These are phyloP conservation scores for Didymella pinodella DNA, from an alignment of 2,329 filamentous ascomycete genomes.

Conservation along the genomic window DNA sequence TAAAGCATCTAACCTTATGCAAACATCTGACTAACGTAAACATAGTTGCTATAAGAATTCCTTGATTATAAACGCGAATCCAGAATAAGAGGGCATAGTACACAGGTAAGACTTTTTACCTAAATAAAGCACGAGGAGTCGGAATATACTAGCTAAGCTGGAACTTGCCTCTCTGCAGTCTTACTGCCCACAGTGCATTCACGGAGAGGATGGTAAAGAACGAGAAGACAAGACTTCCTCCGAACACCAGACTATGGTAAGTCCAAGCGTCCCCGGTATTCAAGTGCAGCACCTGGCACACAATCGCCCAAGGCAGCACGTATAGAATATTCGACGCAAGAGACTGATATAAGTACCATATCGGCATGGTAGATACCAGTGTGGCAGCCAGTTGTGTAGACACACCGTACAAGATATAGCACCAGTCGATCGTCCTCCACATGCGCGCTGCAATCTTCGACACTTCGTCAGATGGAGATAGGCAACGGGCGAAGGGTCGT, in stretches of 20 bases:
- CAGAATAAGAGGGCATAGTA: no score
- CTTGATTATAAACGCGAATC: no score
- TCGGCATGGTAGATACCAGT: constrained; percentile 68
- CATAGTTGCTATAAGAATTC: no score
- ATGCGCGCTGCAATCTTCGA: constrained; percentile 69
- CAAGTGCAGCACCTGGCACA: constrained; percentile 53
- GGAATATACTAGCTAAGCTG: no score
- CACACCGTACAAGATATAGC: constrained; percentile 73
- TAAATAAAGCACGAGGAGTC: no score
- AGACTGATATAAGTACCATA: constrained; percentile 74
- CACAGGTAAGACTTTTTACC: no score
- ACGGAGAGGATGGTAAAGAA: constrained; percentile 65
- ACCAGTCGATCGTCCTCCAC: constrained; percentile 66
- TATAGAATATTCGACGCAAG: constrained; percentile 72
- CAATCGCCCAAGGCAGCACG: constrained; percentile 75
- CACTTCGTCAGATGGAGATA: constrained; percentile 65
- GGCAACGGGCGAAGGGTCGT: constrained; percentile 67
- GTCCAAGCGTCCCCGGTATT: constrained; percentile 68
- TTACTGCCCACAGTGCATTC: constrained; percentile 62
- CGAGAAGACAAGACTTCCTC: constrained; percentile 72
- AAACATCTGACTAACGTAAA: no score
- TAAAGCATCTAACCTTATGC: no score
- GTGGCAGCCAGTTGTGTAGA: constrained; percentile 71
- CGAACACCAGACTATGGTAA: constrained; percentile 72
- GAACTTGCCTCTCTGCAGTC: constrained; percentile 43